Evolutionary conservation across 306 rosid species (phyloP), one percentile per base, ranked within the genome.

Genomic region (Fragaria vesca): DNA sequence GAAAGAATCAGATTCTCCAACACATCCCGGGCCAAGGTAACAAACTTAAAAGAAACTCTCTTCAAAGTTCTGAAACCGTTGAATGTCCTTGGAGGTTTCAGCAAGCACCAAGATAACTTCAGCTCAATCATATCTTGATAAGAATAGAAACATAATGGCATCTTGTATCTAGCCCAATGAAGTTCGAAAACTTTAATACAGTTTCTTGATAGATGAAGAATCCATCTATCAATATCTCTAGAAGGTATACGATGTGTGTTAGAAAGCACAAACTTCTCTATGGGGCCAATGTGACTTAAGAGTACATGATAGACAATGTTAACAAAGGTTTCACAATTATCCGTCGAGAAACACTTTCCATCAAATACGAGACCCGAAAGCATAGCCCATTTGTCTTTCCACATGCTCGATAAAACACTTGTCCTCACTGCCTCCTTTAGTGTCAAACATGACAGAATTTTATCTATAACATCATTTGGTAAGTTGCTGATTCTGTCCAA

Each of bases 341-440:
- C 81, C 6, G 78, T 66, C 4, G 84, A 26, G 69, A 76, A 10
- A 32, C 83, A 78, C 43, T 76, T 71, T 7, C 40, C 40, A 74
- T 86, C 90, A 18, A 90, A 86, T 82, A 77, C 86, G 40, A 90
- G 87, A 77, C 63, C 38, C 7, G 92, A 88, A 30, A 88, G 72
- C 2, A 72, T 78, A 4, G 92, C 84, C 91, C 91, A 83, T 76
- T 77, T 85, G 81, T 80, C 82, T 72, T 86, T 88, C 95, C 95
- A 90, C 66, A 78, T 85, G 60, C 91, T 86, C 1, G 91, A 88
- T 38, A 90, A 80, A 73, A 87, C 66, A 72, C 95, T 88, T 34
- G 92, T 90, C 66, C 78, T 83, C 61, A 85, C 88, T 2, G 92
- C 95, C 20, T 88, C 92, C 76, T 69, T 81, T 57, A 86, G 72